phyloP scores from a whole-genome alignment of 768 basidiomycete genomes.

The Lactifluus echinatus region DNA sequence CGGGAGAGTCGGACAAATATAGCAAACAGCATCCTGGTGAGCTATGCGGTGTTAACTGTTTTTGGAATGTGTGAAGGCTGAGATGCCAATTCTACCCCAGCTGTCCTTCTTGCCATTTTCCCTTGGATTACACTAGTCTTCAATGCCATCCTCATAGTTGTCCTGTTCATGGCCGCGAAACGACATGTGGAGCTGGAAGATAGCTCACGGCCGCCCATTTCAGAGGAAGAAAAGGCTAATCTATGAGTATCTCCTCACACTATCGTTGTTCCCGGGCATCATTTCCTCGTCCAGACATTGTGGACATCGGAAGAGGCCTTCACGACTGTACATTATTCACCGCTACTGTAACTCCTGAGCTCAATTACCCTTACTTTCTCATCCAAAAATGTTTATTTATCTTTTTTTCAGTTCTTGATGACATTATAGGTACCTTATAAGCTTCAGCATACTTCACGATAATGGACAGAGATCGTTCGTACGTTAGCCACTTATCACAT shows the following conservation, averaged over 20 bases:
- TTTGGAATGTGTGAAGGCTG: too few relatives aligned
- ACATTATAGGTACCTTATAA: not conserved
- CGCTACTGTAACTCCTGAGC: not conserved
- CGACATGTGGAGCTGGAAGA: not conserved
- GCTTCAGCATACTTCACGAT: not conserved
- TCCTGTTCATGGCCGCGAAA: slow-evolving; percentile 9
- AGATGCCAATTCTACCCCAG: not conserved
- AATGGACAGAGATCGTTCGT: not conserved
- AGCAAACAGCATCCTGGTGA: slow-evolving; percentile 5
- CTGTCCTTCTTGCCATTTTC: slow-evolving; percentile 12
- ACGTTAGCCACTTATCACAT: too few relatives aligned
- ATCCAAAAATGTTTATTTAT: not conserved
- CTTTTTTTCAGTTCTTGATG: not conserved
- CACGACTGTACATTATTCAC: not conserved
- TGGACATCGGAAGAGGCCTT: not conserved
- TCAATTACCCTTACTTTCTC: not conserved
- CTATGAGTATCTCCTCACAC: not conserved
- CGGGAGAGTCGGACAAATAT: slow-evolving; percentile 4
- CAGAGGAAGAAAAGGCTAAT: not conserved
- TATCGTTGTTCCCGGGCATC: not conserved
- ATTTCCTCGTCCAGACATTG: not conserved
- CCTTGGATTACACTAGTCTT: slow-evolving; percentile 14
- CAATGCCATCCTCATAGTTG: not conserved
- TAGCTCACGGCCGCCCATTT: not conserved
- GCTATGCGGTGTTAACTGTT: not conserved